Base-by-base conservation (phyloP, 148 eudicot species). In the Silene conica region DNA sequence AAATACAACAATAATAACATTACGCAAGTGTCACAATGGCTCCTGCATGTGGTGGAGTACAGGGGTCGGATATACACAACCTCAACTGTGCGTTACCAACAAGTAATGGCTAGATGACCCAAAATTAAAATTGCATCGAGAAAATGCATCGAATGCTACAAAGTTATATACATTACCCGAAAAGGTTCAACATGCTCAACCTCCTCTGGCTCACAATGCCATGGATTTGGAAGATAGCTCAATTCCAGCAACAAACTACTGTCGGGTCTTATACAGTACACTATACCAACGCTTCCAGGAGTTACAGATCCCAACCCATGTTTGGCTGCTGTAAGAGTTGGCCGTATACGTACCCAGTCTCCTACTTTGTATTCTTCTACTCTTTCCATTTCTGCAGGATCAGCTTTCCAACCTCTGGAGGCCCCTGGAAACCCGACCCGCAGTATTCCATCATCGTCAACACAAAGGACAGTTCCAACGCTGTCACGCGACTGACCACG, bases 341-440 rank as follows among this genome's bases (percentile, higher is more conserved):
- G 97, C 43, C 99, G 96, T 64, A 95, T 86, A 70, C 97, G 99
- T 73, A 92, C 99, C 99, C 99, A 95, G 74, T 92, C 99, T 76
- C 99, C 99, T 63, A 95, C 96, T 82, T 90, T 95, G 80, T 88
- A 95, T 78, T 95, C 99, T 83, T 95, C 97, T 59, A 95, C 94
- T 80, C 99, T 87, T 82, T 92, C 92, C 99, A 95, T 92, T 82
- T 95, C 99, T 60, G 99, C 93, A 73, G 99, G 99, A 79, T 95
- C 99, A 76, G 96, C 97, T 82, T 95, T 95, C 97, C 97, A 95
- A 74, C 99, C 99, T 86, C 99, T 84, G 67, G 99, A 95, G 72
- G 99, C 99, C 85, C 99, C 99, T 57, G 99, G 99, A 85, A 95
- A 95, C 58, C 99, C 99, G 71, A 95, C 96, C 70, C 99, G 97